Evolutionary conservation across 1,284 basidiomycete species (phyloP).

Genomic region (Meira miltonrushii): DNA sequence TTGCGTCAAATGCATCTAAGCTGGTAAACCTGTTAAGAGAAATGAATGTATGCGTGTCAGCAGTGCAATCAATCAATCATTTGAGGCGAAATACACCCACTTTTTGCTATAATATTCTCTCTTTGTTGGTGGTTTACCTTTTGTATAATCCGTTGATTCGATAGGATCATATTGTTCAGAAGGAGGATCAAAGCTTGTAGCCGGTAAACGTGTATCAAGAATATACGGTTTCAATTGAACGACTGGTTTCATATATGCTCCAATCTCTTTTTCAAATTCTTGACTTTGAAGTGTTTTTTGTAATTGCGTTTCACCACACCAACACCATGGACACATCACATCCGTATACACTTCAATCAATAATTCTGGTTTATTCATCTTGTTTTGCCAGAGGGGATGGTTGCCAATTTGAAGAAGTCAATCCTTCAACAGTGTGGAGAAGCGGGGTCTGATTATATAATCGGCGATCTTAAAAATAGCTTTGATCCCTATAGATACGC

Average conservation of each 20-base stretch:
- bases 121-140: conserved; percentile 27
- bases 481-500: too few relatives aligned
- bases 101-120: conserved; percentile 27
- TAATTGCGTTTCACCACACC: conserved; percentile 24
- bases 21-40: background rate
- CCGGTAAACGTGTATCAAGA: conserved; percentile 28
- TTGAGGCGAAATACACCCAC: background rate
- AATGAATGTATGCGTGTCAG: background rate
- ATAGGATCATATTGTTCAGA: conserved; percentile 26
- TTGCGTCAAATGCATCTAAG: conserved; percentile 32
- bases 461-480: too few relatives aligned
- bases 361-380: conserved; percentile 30
- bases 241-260: conserved; percentile 19
- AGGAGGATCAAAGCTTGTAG: conserved; percentile 20
- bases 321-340: conserved; percentile 37
- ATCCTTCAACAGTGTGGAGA: too few relatives aligned
- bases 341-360: conserved; percentile 27
- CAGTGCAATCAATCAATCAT: background rate
- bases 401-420: too few relatives aligned
- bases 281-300: conserved; percentile 24
- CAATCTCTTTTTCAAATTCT: conserved; percentile 29
- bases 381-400: background rate
- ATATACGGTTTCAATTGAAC: conserved; percentile 33
- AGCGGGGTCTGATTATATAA: too few relatives aligned
- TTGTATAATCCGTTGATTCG: conserved; percentile 25